phyloP scores from a whole-genome alignment of 2,329 filamentous ascomycete species.

The Aspergillus eucalypticola region DNA sequence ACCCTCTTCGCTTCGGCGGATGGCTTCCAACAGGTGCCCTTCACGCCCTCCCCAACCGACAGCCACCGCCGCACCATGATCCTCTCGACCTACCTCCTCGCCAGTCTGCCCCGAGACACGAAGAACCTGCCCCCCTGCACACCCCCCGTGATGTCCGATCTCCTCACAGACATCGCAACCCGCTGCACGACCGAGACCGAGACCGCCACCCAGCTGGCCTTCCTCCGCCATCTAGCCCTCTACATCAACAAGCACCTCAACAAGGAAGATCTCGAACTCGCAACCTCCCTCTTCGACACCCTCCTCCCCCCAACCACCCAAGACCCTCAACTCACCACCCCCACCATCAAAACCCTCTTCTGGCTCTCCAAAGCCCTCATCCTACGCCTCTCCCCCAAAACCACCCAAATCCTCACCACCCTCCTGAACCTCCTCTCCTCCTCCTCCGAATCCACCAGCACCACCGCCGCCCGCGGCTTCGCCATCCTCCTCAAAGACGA shows the following conservation, averaged over 20 bases:
- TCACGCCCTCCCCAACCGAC: slow-evolving; percentile 30
- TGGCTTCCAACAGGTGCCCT: slow-evolving; percentile 39
- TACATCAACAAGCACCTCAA: slow-evolving; percentile 46
- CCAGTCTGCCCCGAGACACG: slow-evolving; percentile 49
- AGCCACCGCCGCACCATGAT: slow-evolving; percentile 52
- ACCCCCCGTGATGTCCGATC: slow-evolving; percentile 30
- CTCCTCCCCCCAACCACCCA: slow-evolving; percentile 28
- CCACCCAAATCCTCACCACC: slow-evolving; percentile 52
- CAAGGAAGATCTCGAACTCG: slow-evolving; percentile 33
- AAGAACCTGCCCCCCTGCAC: slow-evolving; percentile 32
- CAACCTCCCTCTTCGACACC: slow-evolving; percentile 34
- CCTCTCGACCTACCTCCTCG: slow-evolving; percentile 59
- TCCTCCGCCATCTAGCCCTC: slow-evolving; percentile 46
- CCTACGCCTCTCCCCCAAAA: slow-evolving; percentile 53
- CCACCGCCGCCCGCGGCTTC: slow-evolving; percentile 58
- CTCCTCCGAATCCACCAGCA: slow-evolving; percentile 50
- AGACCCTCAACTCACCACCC: slow-evolving; percentile 31
- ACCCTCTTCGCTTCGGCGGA: slow-evolving; percentile 49
- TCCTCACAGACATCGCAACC: slow-evolving; percentile 40
- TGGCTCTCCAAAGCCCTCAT: slow-evolving; percentile 63
- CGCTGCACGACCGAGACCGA: slow-evolving; percentile 34
- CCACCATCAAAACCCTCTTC: slow-evolving; percentile 58
- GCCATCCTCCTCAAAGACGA: slow-evolving; percentile 60
- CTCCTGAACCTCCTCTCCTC: slow-evolving; percentile 49
- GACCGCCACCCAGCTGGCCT: slow-evolving; percentile 40